Percentiles rank a stretch among this genome's conserved stretches.
Conservation (phyloP, 164 flowering plant genomes). For the Nelumbo lutea region DNA sequence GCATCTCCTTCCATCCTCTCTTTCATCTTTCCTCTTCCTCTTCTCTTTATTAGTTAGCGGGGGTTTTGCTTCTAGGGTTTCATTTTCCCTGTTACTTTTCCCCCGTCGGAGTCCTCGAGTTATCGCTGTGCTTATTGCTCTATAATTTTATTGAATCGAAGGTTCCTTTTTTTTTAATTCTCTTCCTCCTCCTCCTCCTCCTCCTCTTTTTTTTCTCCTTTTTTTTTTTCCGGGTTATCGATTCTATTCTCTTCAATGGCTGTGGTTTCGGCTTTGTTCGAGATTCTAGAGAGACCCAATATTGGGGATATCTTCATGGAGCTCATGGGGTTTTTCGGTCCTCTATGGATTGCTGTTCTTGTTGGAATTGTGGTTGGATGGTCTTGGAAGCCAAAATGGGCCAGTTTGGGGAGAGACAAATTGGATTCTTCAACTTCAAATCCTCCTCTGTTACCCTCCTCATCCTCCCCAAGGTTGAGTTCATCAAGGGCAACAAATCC, state of each 20-base stretch:
- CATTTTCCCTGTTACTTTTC: not conserved
- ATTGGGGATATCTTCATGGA: conserved; percentile 41
- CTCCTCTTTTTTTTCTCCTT: not conserved
- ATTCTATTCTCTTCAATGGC: conserved; percentile 29
- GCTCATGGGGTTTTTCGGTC: conserved; percentile 40
- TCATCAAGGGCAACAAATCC: conserved; percentile 45
- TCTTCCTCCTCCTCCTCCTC: not conserved
- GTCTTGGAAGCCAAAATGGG: conserved; percentile 90
- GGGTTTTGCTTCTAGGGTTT: conserved; percentile 1
- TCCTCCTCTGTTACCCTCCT: conserved; percentile 1
- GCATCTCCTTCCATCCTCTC: conserved; percentile 10
- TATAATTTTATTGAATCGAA: conserved; percentile 36
- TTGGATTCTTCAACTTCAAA: conserved; percentile 18
- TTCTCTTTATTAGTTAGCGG: conserved; percentile 1
- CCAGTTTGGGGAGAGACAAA: conserved; percentile 28
- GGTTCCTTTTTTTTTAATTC: conserved; percentile 20
- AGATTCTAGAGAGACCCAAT: conserved; percentile 45
- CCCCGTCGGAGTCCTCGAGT: conserved; percentile 30
- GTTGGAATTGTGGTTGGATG: conserved; percentile 79
- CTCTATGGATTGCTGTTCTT: conserved; percentile 62
- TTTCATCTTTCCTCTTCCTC: not conserved
- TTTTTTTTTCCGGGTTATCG: not conserved
- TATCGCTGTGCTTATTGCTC: conserved; percentile 23
- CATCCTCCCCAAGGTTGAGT: conserved; percentile 26
- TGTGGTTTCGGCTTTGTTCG: conserved; percentile 35